Evolutionary conservation across 768 basidiomycete species (phyloP), one percentile per base, ranked within the genome.

Genomic region (Mycena galericulata): DNA sequence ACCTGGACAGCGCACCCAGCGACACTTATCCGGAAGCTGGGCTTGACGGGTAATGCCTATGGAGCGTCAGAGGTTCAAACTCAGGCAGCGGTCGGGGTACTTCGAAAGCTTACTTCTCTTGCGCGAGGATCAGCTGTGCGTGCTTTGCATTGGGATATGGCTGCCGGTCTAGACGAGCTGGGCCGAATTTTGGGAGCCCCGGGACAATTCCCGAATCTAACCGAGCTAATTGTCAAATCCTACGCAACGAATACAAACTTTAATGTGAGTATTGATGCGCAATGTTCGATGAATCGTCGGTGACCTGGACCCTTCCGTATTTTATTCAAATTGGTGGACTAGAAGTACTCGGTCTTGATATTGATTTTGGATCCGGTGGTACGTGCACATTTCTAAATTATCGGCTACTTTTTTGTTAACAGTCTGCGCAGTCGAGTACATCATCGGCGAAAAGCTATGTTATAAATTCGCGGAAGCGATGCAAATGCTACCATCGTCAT

Each of bases 281-380:
- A 6, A 22, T 0, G 17, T 15, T 18, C 40, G 8, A 14, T 15
- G 2, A n/a, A 12, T 22, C 30, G 45, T 6, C 29, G 20, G 20
- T 29, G 15, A 10, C 34, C 34, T 7, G 34, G n/a, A n/a, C n/a
- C n/a, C n/a, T 1, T 17, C 27, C n/a, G 9, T 34, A 67, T 50
- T 67, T 67, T n/a, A 32, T 67, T 11, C 65, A 67, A 24, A 45
- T 45, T 26, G 14, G 34, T 15, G 58, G 58, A 15, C 53, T 67
- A 8, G 18, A 67, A 46, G 41, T 54, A 9, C 45, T 67, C 10
- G 27, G 43, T 15, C 40, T 53, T 34, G 20, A 34, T 32, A n/a
- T 53, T 15, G n/a, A 18, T n/a, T n/a, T 65, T 36, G 22, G 17
- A 30, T 29, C 22, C 3, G 2, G 30, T 22, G 7, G 32, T 53